A percentile compares a stretch with the other conserved stretches of the same genome.
phyloP scores from a whole-genome alignment of 2,329 filamentous ascomycete species.

The Alternaria panax region DNA sequence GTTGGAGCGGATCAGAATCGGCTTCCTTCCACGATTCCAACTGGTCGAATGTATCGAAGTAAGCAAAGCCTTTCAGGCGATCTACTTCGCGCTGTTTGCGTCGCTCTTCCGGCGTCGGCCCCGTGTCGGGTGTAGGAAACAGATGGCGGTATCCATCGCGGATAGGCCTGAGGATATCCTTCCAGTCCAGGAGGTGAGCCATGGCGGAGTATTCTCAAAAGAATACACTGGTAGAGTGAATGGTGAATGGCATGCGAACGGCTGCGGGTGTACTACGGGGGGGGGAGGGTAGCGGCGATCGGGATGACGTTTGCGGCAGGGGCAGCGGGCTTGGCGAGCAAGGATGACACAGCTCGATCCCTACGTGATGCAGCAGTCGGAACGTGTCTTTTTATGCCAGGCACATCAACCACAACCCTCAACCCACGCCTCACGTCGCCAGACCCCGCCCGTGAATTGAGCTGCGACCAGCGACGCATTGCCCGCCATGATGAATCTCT shows the following conservation, averaged over 20 bases:
- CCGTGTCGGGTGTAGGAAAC: conserved; percentile 45
- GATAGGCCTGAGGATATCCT: conserved; percentile 50
- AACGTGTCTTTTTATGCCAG: conserved; percentile 49
- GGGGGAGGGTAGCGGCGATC: conserved; percentile 13
- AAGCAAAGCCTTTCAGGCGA: conserved; percentile 49
- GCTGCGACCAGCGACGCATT: conserved; percentile 29
- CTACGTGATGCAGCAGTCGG: conserved; percentile 34
- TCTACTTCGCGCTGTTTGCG: conserved; percentile 40
- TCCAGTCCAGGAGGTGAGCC: conserved; percentile 44
- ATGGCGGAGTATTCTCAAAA: conserved; percentile 11
- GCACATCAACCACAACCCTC: conserved; percentile 17
- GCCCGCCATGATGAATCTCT: conserved; percentile 69
- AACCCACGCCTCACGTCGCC: conserved; percentile 24
- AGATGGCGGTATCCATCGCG: conserved; percentile 50
- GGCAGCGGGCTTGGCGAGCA: conserved; percentile 38
- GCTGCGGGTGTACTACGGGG: conserved; percentile 6
- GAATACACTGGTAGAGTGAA: neutral
- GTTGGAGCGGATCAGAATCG: conserved; percentile 46
- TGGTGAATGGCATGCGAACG: conserved; percentile 2
- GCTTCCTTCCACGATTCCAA: conserved; percentile 44
- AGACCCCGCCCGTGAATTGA: conserved; percentile 19
- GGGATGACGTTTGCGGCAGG: conserved; percentile 32
- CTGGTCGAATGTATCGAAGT: conserved; percentile 53
- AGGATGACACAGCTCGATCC: conserved; percentile 37
- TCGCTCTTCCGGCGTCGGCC: conserved; percentile 46